phyloP scores from a whole-genome alignment of 2,329 filamentous ascomycete species.

The Fusarium dlaminii region DNA sequence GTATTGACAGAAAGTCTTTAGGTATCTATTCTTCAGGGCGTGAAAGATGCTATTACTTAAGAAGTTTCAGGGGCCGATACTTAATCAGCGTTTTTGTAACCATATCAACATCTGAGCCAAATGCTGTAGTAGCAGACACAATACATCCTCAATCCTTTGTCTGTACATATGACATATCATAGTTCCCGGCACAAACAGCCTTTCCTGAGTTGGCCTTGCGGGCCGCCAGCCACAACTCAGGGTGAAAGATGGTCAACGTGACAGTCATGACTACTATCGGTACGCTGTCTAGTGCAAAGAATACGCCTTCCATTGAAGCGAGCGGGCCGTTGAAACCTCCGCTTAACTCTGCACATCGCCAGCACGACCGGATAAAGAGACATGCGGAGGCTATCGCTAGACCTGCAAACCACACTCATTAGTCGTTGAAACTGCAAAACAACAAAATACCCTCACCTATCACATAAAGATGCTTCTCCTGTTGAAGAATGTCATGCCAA shows the following conservation, averaged over 20 bases:
- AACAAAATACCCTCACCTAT: neutral
- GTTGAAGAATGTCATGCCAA: neutral
- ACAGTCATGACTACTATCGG: neutral
- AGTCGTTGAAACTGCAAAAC: neutral
- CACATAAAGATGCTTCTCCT: neutral
- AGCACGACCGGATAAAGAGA: neutral
- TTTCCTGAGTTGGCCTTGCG: neutral
- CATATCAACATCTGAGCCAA: no score
- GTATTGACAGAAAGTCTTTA: neutral
- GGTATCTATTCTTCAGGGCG: neutral
- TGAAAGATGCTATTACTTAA: neutral
- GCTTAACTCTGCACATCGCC: neutral
- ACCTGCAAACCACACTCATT: neutral
- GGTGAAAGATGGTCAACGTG: neutral
- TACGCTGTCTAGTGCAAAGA: neutral
- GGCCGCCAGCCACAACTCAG: neutral
- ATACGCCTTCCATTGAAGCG: neutral
- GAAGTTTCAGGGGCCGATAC: neutral
- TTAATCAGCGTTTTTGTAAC: neutral
- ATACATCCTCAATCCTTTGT: neutral
- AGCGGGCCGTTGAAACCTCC: neutral
- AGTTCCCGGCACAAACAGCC: neutral
- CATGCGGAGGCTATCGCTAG: neutral
- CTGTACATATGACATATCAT: neutral
- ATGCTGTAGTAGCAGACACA: accelerated